phyloP scores from a whole-genome alignment of 139 green algal genomes.

The Marvania coccoides region DNA sequence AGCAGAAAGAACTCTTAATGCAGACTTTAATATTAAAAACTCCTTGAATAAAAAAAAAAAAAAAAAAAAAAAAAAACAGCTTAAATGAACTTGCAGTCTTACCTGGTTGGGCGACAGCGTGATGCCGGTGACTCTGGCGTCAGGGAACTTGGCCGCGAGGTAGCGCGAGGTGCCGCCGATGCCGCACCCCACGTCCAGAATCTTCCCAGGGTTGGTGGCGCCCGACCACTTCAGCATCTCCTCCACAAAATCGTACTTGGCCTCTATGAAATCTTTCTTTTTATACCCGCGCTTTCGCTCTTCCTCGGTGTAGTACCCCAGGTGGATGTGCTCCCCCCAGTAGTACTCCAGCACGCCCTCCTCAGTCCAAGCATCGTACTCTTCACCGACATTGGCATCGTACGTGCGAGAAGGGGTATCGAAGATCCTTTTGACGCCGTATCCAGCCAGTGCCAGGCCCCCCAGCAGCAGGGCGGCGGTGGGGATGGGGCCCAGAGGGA shows the following conservation, averaged over 20 bases:
- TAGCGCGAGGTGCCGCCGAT: conserved; percentile 84
- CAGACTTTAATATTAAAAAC: too few relatives aligned
- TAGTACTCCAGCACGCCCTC: conserved; percentile 77
- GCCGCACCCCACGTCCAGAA: conserved; percentile 92
- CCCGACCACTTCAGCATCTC: conserved; percentile 69
- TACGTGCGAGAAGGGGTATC: conserved; percentile 73
- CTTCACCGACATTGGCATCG: conserved; percentile 78
- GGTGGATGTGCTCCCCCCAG: conserved; percentile 96
- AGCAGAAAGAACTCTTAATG: too few relatives aligned
- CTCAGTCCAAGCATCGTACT: conserved; percentile 91
- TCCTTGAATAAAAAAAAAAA: too few relatives aligned
- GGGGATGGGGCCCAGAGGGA: not conserved
- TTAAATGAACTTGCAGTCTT: too few relatives aligned
- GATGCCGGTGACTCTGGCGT: conserved; percentile 73
- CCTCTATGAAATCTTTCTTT: conserved; percentile 87
- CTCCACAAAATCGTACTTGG: conserved; percentile 91
- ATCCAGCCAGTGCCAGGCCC: conserved; percentile 10
- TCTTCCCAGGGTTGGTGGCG: conserved; percentile 26
- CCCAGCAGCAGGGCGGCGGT: conserved; percentile 11
- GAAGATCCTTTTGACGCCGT: conserved; percentile 52
- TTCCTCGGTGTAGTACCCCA: conserved; percentile 85
- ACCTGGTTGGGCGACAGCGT: conserved; percentile 83
- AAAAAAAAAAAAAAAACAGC: too few relatives aligned
- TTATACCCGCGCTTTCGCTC: conserved; percentile 62
- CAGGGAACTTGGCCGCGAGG: conserved; percentile 66